These are phyloP conservation scores for Hypoxylon fuscum DNA, from an alignment of 495 filamentous ascomycete species.

Conservation along the genomic window DNA sequence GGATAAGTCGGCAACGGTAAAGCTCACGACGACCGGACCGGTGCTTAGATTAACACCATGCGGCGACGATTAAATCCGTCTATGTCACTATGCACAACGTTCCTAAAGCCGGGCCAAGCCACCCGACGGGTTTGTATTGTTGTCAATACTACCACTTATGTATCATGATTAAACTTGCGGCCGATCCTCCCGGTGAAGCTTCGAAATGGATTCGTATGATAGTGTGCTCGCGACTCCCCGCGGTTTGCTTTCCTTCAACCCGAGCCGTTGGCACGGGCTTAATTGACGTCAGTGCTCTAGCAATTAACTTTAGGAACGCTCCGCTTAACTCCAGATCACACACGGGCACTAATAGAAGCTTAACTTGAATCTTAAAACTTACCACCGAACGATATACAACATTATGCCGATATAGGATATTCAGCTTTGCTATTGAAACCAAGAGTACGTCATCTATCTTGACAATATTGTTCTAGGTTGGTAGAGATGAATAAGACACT, in stretches of 20 bases:
- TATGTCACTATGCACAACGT: conserved; percentile 7
- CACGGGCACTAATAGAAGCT: conserved; percentile 20
- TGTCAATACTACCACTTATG: conserved; percentile 5
- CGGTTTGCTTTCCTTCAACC: too few relatives aligned
- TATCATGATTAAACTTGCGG: background rate
- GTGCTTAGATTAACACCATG: conserved; percentile 4
- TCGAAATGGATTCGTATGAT: too few relatives aligned
- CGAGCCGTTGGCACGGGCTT: too few relatives aligned
- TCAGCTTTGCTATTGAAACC: too few relatives aligned
- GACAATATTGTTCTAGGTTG: background rate
- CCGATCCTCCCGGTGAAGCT: conserved; percentile 14
- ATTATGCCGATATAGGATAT: too few relatives aligned
- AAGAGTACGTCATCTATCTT: too few relatives aligned
- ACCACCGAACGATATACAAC: too few relatives aligned
- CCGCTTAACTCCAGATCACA: conserved; percentile 14
- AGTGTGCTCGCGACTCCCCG: too few relatives aligned
- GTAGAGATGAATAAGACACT: background rate
- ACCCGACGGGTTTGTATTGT: conserved; percentile 9
- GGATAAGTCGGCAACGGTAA: conserved; percentile 21
- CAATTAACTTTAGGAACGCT: conserved; percentile 16
- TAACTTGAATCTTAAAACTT: conserved; percentile 9
- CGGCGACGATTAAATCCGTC: conserved; percentile 32
- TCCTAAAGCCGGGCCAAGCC: conserved; percentile 26
- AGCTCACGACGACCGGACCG: conserved; percentile 5
- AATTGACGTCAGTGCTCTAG: conserved; percentile 13